Evolutionary conservation across 176 grass and related monocot species (phyloP), one percentile per base, ranked within the genome.

Genomic region (Echinochloa phyllopogon): DNA sequence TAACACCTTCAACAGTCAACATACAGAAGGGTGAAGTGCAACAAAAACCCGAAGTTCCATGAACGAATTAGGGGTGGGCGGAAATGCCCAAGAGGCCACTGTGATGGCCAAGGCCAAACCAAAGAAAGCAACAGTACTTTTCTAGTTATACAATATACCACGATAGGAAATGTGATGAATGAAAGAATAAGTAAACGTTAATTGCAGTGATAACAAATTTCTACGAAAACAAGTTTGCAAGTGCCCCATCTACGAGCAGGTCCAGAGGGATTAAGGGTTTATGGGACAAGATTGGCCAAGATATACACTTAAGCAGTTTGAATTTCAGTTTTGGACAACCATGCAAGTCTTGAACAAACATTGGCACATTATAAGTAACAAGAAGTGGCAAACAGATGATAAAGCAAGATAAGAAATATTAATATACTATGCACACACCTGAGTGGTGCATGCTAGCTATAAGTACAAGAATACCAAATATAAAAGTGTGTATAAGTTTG

Each of bases 31-130:
- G 29, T 5, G 15, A 52, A 52, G 47, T 36, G 71, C 23, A 3
- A 73, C 2, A 64, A 24, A 61, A 70, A 61, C 37, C 42, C 45
- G 55, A 14, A 72, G 61, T 53, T 53, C 83, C 88, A 83, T 59
- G 62, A 91, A 91, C 48, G 89, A 59, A 84, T 89, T 8, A 12
- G 69, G 53, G 53, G 8, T 66, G 63, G 44, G 7, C 53, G 77
- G 75, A 29, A 66, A 83, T 80, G 33, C 85, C 59, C 71, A 33
- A 33, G 29, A 2, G 75, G 24, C 80, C 87, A 89, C 25, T 84
- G 91, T 20, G 11, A 64, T 38, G 14, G 44, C 82, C 72, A 89
- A 75, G 11, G 80, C 79, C 16, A 87, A 70, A 36, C 66, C 47
- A 18, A 17, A 68, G 61, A 72, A 86, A 66, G 21, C 14, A 83